phyloP scores from a whole-genome alignment of 2,329 filamentous ascomycete genomes.

The Nothophaeocryptopus gaeumannii region DNA sequence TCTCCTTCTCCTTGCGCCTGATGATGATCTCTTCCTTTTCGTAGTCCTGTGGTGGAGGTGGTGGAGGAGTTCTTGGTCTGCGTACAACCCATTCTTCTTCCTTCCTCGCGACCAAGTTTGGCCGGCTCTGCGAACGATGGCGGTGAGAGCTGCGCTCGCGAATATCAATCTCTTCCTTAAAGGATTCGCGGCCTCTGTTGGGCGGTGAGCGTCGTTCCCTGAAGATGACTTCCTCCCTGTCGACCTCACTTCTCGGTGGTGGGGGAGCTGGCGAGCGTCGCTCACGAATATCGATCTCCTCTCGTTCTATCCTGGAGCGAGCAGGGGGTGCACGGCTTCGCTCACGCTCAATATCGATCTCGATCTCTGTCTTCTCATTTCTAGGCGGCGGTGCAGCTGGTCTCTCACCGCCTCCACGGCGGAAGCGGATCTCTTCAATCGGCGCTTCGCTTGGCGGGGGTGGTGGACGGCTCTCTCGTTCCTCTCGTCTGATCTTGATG shows the following conservation, averaged over 20 bases:
- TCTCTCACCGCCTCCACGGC: conserved; percentile 36
- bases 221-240: conserved; percentile 40
- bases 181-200: conserved; percentile 20
- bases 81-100: conserved; percentile 38
- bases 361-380: conserved; percentile 33
- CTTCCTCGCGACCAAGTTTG: conserved; percentile 37
- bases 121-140: conserved; percentile 31
- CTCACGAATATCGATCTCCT: conserved; percentile 40
- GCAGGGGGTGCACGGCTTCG: conserved; percentile 22
- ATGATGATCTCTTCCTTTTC: conserved; percentile 48
- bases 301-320: conserved; percentile 21
- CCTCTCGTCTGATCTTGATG: conserved; percentile 33
- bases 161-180: conserved; percentile 32
- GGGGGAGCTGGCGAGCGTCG: conserved; percentile 19
- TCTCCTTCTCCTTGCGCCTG: conserved; percentile 40
- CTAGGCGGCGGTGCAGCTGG: conserved; percentile 22
- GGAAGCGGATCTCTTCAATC: conserved; percentile 50
- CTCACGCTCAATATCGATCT: conserved; percentile 23
- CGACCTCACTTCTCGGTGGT: conserved; percentile 27
- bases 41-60: conserved; percentile 35
- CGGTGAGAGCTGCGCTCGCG: conserved; percentile 38
- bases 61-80: conserved; percentile 34
- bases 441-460: conserved; percentile 35
- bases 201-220: conserved; percentile 28
- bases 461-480: conserved; percentile 24